phyloP scores from a whole-genome alignment of 495 filamentous ascomycete species.

The Xylaria castorea region DNA sequence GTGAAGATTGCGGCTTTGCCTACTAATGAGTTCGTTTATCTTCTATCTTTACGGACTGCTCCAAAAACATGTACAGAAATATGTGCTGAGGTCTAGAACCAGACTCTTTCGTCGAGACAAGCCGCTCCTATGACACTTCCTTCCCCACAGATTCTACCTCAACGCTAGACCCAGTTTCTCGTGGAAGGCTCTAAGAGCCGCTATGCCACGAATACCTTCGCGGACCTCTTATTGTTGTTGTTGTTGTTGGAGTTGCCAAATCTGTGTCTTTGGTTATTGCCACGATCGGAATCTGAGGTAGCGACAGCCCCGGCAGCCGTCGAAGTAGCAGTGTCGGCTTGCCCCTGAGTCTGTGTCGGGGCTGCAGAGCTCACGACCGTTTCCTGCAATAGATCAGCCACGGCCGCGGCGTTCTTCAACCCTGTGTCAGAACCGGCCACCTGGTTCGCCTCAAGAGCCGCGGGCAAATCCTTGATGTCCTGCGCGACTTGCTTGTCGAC shows the following conservation, averaged over 20 bases:
- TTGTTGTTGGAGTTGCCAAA: slow-evolving; percentile 31
- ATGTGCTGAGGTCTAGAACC: neutral
- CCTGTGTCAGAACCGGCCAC: neutral
- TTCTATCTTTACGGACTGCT: slow-evolving; percentile 11
- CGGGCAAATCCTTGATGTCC: slow-evolving; percentile 47
- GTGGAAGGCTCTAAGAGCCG: neutral
- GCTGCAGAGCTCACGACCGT: slow-evolving; percentile 19
- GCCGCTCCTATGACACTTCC: neutral
- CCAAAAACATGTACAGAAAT: slow-evolving; percentile 16
- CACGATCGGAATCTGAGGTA: slow-evolving; percentile 17
- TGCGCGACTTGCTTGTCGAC: slow-evolving; percentile 39
- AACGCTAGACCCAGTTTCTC: neutral
- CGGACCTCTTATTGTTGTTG: slow-evolving; percentile 32
- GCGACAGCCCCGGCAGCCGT: slow-evolving; percentile 23
- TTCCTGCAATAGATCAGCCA: slow-evolving; percentile 23
- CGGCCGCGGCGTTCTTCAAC: slow-evolving; percentile 22
- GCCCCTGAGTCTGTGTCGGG: neutral
- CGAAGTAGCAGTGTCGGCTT: slow-evolving; percentile 9
- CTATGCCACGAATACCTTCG: slow-evolving; percentile 31
- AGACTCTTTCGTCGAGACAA: neutral
- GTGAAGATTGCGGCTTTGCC: neutral
- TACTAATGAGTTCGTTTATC: neutral
- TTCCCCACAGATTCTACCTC: neutral
- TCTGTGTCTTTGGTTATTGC: slow-evolving; percentile 15
- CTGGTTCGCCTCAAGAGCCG: slow-evolving; percentile 42